These are phyloP conservation scores for Nothomitra cinnamomea DNA, from an alignment of 2,329 filamentous ascomycete genomes.

Conservation along the genomic window DNA sequence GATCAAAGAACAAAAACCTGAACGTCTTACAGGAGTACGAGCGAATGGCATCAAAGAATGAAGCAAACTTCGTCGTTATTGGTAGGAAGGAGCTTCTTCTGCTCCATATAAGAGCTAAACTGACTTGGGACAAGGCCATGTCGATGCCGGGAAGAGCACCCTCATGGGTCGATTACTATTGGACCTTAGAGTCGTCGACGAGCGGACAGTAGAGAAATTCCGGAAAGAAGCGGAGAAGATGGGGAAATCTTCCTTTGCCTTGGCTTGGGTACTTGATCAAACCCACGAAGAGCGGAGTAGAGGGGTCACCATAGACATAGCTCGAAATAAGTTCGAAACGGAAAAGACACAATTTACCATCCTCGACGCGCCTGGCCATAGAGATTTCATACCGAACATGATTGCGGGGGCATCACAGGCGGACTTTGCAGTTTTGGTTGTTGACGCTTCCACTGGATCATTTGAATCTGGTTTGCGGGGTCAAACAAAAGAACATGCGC, in stretches of 20 bases:
- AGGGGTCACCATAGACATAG: constrained; percentile 93
- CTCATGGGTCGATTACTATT: constrained; percentile 89
- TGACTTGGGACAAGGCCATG: constrained; percentile 48
- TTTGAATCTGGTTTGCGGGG: constrained; percentile 89
- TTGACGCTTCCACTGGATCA: constrained; percentile 77
- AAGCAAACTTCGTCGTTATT: constrained; percentile 82
- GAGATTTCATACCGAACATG: constrained; percentile 97
- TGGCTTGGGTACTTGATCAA: constrained; percentile 95
- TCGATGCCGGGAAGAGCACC: constrained; percentile 94
- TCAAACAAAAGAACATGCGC: constrained; percentile 84
- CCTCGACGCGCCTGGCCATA: constrained; percentile 83
- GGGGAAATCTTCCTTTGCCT: constrained; percentile 86
- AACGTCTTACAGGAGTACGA: constrained; percentile 71
- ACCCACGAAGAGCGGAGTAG: constrained; percentile 73
- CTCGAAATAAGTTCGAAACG: constrained; percentile 87
- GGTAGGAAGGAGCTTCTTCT: constrained; percentile 34
- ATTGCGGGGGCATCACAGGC: constrained; percentile 92
- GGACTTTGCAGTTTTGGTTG: constrained; percentile 86
- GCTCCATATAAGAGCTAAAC: neutral
- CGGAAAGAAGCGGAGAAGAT: constrained; percentile 76
- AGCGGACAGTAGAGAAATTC: constrained; percentile 77
- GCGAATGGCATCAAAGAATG: constrained; percentile 58
- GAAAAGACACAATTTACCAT: constrained; percentile 79
- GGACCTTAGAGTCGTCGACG: constrained; percentile 74
- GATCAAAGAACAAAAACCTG: constrained; percentile 52